Conservation (phyloP, 177 flowering plant genomes). For the Vitis hybrid region DNA sequence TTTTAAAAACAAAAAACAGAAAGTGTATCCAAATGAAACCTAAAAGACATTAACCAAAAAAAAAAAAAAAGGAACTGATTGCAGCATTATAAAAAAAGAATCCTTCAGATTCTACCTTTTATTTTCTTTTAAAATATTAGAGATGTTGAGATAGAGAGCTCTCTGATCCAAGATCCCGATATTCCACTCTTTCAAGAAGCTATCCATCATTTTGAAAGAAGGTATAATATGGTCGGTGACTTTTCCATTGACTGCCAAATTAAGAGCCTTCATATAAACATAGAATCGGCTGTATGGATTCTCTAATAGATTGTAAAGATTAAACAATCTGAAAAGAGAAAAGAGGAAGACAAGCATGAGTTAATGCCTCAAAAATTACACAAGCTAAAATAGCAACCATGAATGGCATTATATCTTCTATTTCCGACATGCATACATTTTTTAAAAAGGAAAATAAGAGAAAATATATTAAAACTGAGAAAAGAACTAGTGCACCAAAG, state of each 20-base stretch:
- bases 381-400: slow-evolving; percentile 7
- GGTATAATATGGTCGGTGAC: slow-evolving; percentile 74
- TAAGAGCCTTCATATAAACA: slow-evolving; percentile 82
- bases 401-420: neutral
- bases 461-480: too few relatives aligned
- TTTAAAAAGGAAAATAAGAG: too few relatives aligned
- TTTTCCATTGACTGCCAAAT: slow-evolving; percentile 75
- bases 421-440: too few relatives aligned
- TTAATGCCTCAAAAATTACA: neutral
- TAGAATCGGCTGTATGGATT: slow-evolving; percentile 70
- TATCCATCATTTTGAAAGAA: slow-evolving; percentile 83
- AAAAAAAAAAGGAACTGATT: neutral
- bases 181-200: slow-evolving; percentile 90
- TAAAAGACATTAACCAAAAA: neutral
- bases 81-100: neutral
- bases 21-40: too few relatives aligned
- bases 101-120: slow-evolving; percentile 50
- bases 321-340: slow-evolving; percentile 71
- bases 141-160: slow-evolving; percentile 69
- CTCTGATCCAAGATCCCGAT: slow-evolving; percentile 72
- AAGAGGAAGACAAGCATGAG: slow-evolving; percentile 15
- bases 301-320: slow-evolving; percentile 85
- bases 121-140: slow-evolving; percentile 71
- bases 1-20: too few relatives aligned
- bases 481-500: too few relatives aligned